These are phyloP conservation scores for Acanthamoeba triangularis DNA, from an alignment of 208 protist genomes.

Conservation along the genomic window DNA sequence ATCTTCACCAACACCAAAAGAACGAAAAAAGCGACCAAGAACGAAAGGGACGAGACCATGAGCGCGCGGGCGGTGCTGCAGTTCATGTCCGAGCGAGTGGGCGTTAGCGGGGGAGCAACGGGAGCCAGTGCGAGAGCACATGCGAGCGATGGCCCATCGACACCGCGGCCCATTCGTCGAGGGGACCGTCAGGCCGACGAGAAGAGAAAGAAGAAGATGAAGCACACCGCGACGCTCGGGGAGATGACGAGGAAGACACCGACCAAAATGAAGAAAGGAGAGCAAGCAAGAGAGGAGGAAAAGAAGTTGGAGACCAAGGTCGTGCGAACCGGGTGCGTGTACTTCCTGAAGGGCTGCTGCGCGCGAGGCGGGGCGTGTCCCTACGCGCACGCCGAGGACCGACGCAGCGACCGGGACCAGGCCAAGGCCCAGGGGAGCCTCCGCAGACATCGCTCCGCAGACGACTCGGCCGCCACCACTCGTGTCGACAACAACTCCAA, in stretches of 20 bases:
- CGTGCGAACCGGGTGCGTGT: not conserved
- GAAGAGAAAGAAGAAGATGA: too few species aligned
- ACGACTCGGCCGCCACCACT: too few species aligned
- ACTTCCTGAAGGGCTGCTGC: conserved; percentile 1
- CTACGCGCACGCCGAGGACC: not conserved
- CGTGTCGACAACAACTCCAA: too few species aligned
- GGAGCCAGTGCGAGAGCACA: too few species aligned
- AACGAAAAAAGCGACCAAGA: too few species aligned
- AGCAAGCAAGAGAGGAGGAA: not conserved
- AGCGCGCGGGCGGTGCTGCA: not conserved
- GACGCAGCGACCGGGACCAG: not conserved
- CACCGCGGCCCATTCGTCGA: not conserved
- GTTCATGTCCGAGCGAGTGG: not conserved
- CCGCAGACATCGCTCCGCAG: too few species aligned
- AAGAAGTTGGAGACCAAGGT: not conserved
- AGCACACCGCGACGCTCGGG: too few species aligned
- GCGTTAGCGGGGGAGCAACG: not conserved
- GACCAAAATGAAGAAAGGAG: too few species aligned
- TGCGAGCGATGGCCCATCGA: not conserved
- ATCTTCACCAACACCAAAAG: too few species aligned
- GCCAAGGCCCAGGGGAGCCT: not conserved
- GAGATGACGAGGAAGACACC: not conserved
- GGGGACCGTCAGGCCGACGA: too few species aligned
- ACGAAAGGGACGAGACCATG: not conserved
- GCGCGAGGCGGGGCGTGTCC: not conserved